Evolutionary conservation across 768 basidiomycete genomes (phyloP).

Genomic region (Lactarius hatsudake): DNA sequence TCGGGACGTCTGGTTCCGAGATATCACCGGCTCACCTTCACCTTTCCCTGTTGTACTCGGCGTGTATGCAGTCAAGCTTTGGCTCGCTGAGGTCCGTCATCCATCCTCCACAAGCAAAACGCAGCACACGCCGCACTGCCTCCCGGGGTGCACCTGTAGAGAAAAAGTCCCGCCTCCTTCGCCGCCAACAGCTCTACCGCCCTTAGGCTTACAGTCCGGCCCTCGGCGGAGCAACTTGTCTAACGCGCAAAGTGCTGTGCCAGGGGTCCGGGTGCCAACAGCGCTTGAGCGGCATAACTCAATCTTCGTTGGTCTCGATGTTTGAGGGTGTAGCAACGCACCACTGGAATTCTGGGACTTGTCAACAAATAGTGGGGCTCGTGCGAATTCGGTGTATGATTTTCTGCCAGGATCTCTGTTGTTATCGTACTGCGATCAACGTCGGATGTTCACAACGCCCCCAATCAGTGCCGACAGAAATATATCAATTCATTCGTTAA

Average conservation of each 20-base stretch:
- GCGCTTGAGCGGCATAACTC: slow-evolving; percentile 27
- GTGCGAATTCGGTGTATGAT: too few relatives aligned
- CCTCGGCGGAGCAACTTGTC: background rate
- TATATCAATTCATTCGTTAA: background rate
- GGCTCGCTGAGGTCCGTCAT: slow-evolving; percentile 5
- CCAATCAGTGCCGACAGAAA: background rate
- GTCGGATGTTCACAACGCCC: background rate
- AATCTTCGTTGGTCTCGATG: slow-evolving; percentile 25
- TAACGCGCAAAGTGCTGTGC: slow-evolving; percentile 13
- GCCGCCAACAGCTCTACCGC: slow-evolving; percentile 19
- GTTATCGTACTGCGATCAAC: background rate
- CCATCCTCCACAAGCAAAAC: background rate
- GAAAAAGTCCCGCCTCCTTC: slow-evolving; percentile 26
- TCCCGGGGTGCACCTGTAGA: slow-evolving; percentile 24
- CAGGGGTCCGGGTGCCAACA: slow-evolving; percentile 26
- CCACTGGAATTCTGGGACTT: background rate
- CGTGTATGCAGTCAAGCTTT: slow-evolving; percentile 15
- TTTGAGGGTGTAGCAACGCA: slow-evolving; percentile 8
- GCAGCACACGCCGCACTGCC: slow-evolving; percentile 16
- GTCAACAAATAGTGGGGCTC: background rate
- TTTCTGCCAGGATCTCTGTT: background rate
- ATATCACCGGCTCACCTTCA: slow-evolving; percentile 27
- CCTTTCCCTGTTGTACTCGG: slow-evolving; percentile 22
- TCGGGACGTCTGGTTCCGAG: slow-evolving; percentile 28
- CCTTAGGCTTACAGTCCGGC: slow-evolving; percentile 11